Conservation (phyloP, 805 yeast species). For the Saturnispora bothae region DNA sequence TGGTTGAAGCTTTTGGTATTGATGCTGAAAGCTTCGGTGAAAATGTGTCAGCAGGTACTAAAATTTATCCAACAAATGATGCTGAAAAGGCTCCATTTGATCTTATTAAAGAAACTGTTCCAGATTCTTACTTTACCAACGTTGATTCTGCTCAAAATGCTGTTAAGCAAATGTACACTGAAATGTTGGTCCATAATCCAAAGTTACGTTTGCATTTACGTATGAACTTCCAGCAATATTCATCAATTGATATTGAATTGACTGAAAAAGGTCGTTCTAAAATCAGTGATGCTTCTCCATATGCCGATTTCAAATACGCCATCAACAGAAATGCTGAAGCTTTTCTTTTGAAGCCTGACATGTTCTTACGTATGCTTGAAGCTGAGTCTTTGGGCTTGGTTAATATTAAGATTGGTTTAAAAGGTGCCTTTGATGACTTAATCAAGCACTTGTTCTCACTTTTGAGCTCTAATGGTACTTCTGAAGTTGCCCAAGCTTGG, state of each 20-base stretch:
- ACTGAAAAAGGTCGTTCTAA: constrained; percentile 76
- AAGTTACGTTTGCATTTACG: constrained; percentile 63
- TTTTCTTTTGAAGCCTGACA: constrained; percentile 64
- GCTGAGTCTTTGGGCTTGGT: constrained; percentile 78
- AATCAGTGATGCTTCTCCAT: constrained; percentile 72
- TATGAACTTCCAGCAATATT: constrained; percentile 49
- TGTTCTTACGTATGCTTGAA: constrained; percentile 78
- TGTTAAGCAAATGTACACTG: constrained; percentile 64
- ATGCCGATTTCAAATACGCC: constrained; percentile 86
- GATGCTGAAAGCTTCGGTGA: constrained; percentile 76
- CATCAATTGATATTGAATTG: constrained; percentile 59
- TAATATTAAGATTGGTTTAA: constrained; percentile 50
- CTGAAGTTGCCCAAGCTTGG: constrained; percentile 73
- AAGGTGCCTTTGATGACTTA: constrained; percentile 31
- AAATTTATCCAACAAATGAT: constrained; percentile 67
- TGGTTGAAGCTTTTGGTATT: constrained; percentile 64
- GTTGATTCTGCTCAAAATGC: constrained; percentile 47
- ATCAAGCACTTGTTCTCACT: constrained; percentile 41
- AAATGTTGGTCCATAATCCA: constrained; percentile 73
- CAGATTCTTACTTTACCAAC: constrained; percentile 41
- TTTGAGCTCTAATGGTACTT: constrained; percentile 66
- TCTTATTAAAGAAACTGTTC: constrained; percentile 33
- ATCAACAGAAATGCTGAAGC: constrained; percentile 70
- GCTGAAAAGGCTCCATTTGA: constrained; percentile 50
- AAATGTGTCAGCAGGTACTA: constrained; percentile 56